Evolutionary conservation across 2,329 filamentous ascomycete species (phyloP).

Genomic region (Exophiala viscosa): DNA sequence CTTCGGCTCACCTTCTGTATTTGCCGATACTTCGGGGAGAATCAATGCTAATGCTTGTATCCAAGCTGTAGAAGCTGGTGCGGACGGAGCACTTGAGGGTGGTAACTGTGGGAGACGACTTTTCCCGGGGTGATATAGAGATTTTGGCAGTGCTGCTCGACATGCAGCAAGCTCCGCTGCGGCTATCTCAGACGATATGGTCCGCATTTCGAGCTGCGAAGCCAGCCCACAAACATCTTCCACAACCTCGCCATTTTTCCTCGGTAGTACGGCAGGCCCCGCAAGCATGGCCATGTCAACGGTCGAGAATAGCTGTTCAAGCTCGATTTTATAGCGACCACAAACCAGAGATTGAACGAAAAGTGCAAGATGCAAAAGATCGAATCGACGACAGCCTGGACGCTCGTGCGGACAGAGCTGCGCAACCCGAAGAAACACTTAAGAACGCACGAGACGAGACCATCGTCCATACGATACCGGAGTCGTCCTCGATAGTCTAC

Average conservation of each 20-base stretch:
- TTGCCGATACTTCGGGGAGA: neutral
- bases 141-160: constrained; percentile 4
- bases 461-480: constrained; percentile 27
- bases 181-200: constrained; percentile 28
- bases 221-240: constrained; percentile 12
- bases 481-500: constrained; percentile 27
- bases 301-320: constrained; percentile 17
- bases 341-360: constrained; percentile 20
- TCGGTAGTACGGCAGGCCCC: constrained; percentile 2
- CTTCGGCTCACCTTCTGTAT: neutral
- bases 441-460: constrained; percentile 24
- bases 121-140: neutral
- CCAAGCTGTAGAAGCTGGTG: neutral
- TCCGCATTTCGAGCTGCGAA: constrained; percentile 29
- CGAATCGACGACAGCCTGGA: constrained; percentile 26
- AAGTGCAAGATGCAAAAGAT: constrained; percentile 23
- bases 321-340: constrained; percentile 27
- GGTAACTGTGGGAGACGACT: neutral
- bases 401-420: constrained; percentile 19
- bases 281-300: constrained; percentile 12
- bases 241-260: constrained; percentile 11
- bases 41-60: neutral
- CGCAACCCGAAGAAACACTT: constrained; percentile 13
- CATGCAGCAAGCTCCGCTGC: constrained; percentile 30
- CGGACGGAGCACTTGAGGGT: neutral